A percentile compares a stretch with the other conserved stretches of the same genome.
Evolutionary conservation across 2,329 filamentous ascomycete species (phyloP).

Genomic region (Ascochyta clinopodiicola): DNA sequence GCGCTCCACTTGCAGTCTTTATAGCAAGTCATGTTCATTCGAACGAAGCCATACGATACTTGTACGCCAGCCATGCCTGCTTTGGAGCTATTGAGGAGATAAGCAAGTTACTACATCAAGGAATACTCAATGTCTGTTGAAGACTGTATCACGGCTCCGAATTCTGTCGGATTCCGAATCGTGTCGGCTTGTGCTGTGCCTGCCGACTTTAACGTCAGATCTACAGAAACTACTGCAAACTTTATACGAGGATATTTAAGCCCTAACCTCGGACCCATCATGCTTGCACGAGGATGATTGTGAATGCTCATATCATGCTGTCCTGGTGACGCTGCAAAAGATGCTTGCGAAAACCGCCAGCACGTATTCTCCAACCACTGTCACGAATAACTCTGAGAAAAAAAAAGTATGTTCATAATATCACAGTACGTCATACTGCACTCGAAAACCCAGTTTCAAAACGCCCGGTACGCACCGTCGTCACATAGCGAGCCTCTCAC

Average conservation of each 20-base stretch:
- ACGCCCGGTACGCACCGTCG: no score
- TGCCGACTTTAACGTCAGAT: background rate
- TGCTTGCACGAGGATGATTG: no score
- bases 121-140: background rate
- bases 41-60: background rate
- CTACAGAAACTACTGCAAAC: background rate
- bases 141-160: conserved; percentile 2
- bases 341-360: no score
- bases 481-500: background rate
- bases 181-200: background rate
- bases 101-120: background rate
- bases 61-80: background rate
- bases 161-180: background rate
- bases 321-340: no score
- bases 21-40: background rate
- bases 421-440: no score
- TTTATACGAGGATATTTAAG: background rate
- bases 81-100: background rate
- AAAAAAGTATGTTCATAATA: no score
- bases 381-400: no score
- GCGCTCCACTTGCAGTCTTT: background rate
- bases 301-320: no score
- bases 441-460: no score
- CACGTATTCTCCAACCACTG: no score
- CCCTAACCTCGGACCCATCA: no score